A percentile compares a stretch with the other conserved stretches of the same genome.
phyloP scores from a whole-genome alignment of 345 rosid genomes.

The Citrus trifoliata region DNA sequence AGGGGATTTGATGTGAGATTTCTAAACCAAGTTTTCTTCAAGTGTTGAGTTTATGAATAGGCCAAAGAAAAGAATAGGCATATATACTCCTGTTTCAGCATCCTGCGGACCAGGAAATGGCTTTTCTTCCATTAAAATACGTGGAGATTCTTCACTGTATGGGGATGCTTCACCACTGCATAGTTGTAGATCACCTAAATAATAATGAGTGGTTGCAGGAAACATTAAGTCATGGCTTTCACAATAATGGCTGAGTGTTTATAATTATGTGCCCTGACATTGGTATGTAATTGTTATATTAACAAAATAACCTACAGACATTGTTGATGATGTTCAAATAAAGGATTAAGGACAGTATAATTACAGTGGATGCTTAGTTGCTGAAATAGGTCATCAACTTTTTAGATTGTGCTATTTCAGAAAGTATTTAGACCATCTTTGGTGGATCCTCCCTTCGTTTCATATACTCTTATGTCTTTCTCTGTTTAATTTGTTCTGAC shows the following conservation, averaged over 20 bases:
- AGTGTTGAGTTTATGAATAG: not conserved
- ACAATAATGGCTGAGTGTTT: not conserved
- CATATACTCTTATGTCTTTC: not conserved
- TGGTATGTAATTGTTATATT: not conserved
- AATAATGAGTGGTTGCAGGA: not conserved
- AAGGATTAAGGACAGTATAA: not conserved
- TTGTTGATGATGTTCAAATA: not conserved
- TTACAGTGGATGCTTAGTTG: not conserved
- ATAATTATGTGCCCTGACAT: not conserved
- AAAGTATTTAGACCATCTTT: not conserved
- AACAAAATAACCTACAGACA: not conserved
- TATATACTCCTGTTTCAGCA: not conserved
- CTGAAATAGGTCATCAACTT: conserved; percentile 1
- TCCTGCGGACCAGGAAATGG: not conserved
- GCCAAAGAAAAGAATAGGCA: not conserved
- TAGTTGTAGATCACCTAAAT: not conserved
- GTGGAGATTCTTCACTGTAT: not conserved
- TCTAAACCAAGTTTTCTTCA: not conserved
- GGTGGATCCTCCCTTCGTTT: not conserved
- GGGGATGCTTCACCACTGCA: not conserved
- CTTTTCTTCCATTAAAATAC: not conserved
- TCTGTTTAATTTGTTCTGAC: conserved; percentile 3
- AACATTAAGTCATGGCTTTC: not conserved
- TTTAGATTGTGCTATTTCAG: not conserved
- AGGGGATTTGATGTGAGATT: not conserved